Evolutionary conservation across 2,329 filamentous ascomycete genomes (phyloP), one percentile per base, ranked within the genome.

Genomic region (Fusarium citri): DNA sequence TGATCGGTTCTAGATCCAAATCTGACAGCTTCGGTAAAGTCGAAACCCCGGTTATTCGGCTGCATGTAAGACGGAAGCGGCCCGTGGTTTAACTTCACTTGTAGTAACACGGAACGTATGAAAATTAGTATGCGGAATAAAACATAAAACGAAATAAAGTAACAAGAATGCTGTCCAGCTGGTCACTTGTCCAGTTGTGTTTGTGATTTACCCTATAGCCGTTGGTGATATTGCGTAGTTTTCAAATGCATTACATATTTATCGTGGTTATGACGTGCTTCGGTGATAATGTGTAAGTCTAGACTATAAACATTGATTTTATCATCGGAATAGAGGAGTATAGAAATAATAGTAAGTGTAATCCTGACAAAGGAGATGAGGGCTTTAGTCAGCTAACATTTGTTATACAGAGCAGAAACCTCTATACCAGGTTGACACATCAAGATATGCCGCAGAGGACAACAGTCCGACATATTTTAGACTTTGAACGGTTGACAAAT

Each of bases 31-130:
- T 25, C 31, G 37, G 50, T 28, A 31, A 18, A 34, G 18, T 25
- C 51, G 25, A 42, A 40, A 15, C 23, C 62, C 69, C 47, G 51
- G 54, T 56, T 37, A 49, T 26, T 57, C 66, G 51, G 68, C 56
- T 43, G 57, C 55, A 55, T 61, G 59, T 63, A 66, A 59, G 57
- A 65, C 70, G 65, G 65, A 63, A 58, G 47, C 42, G 60, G 47
- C n/a, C 65, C 55, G 54, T 46, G 34, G 49, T 64, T 43, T 22
- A 48, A 50, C 22, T 42, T 50, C 50, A 64, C 23, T 46, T 45
- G n/a, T 40, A 50, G 8, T 16, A 59, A 20, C 9, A 10, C 14
- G 7, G 26, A 47, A 14, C 8, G 12, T 34, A 22, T 18, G n/a
- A 8, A 28, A 50, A 50, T 45, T 8, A 23, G 49, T 14, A n/a